Conservation (phyloP, 345 rosid species). For the Moricandia arvensis region DNA sequence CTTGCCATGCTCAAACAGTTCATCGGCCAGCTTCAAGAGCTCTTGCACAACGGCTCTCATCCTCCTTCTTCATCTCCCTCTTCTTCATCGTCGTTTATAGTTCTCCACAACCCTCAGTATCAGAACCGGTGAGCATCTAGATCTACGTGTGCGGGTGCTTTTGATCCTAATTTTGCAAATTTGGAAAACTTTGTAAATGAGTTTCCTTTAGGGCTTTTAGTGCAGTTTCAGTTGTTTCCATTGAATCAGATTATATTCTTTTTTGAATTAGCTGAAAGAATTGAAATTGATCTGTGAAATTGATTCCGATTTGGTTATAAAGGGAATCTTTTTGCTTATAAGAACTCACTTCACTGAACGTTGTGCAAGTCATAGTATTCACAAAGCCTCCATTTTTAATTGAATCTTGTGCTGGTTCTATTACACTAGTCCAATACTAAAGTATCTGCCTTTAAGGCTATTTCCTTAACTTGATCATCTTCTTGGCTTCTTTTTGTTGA, state of each 20-base stretch:
- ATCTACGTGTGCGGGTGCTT: constrained; percentile 26
- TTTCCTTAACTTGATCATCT: not conserved
- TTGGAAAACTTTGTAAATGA: not conserved
- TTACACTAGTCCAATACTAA: not conserved
- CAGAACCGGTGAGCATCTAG: constrained; percentile 39
- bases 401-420: constrained; percentile 5
- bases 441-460: not conserved
- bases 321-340: not conserved
- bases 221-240: not conserved
- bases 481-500: not conserved
- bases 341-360: not conserved
- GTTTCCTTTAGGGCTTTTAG: constrained; percentile 5
- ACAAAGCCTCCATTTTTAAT: not conserved
- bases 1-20: constrained; percentile 96
- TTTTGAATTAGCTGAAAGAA: not conserved
- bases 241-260: not conserved
- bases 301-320: not conserved
- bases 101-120: constrained; percentile 40
- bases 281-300: constrained; percentile 14
- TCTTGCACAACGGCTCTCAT: constrained; percentile 65
- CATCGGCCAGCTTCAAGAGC: constrained; percentile 91
- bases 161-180: not conserved
- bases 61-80: constrained; percentile 31
- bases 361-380: not conserved
- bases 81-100: constrained; percentile 27